These are phyloP conservation scores for Carex littledalei DNA, from an alignment of 176 grass and related monocot species.

Conservation along the genomic window DNA sequence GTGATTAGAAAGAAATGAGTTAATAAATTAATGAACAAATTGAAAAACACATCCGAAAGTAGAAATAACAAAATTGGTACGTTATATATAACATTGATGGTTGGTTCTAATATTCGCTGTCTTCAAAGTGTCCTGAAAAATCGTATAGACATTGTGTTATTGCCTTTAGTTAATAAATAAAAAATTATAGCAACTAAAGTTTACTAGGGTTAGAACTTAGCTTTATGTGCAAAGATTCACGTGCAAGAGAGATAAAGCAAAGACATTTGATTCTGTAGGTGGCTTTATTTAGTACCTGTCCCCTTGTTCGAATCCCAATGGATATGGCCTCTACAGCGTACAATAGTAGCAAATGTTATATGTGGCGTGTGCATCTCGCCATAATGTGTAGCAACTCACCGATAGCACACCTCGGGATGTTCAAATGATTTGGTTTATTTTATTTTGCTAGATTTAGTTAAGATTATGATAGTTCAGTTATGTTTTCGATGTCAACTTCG, in stretches of 20 bases:
- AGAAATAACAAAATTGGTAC: background rate
- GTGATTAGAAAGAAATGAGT: background rate
- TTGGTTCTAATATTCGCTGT: background rate
- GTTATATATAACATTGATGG: background rate
- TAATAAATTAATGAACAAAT: background rate
- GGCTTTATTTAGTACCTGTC: conserved; percentile 11
- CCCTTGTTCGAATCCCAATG: conserved; percentile 19
- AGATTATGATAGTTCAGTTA: background rate
- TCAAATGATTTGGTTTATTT: background rate
- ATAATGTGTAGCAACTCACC: background rate
- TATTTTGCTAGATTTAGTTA: background rate
- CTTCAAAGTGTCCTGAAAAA: background rate
- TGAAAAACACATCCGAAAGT: background rate
- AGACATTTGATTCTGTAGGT: conserved; percentile 18
- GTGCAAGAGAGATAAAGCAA: conserved; percentile 19
- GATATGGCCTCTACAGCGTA: background rate
- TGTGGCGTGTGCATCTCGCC: background rate
- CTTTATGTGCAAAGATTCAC: conserved; percentile 9
- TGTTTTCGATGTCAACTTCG: background rate
- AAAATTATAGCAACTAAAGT: background rate
- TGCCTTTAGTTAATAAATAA: background rate
- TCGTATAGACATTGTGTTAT: background rate
- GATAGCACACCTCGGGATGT: background rate
- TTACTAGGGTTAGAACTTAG: background rate
- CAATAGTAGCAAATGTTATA: background rate